These are phyloP conservation scores for Epicoccum nigrum DNA, from an alignment of 2,329 filamentous ascomycete species.

Conservation along the genomic window DNA sequence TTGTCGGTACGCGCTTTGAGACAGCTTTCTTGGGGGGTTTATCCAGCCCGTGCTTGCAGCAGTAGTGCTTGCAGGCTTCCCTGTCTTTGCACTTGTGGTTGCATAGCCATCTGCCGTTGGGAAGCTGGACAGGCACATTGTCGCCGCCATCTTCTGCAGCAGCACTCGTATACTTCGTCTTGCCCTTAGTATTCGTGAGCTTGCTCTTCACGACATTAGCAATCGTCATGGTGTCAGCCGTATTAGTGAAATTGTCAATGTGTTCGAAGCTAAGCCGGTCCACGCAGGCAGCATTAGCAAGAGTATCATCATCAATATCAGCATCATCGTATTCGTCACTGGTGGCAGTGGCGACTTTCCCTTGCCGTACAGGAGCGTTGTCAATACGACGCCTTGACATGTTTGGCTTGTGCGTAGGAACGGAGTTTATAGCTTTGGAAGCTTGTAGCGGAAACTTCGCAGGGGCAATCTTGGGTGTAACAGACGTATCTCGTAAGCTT, in stretches of 20 bases:
- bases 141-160: constrained; percentile 10
- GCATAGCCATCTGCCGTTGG: constrained; percentile 76
- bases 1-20: constrained; percentile 30
- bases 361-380: constrained; percentile 11
- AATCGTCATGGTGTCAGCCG: constrained; percentile 22
- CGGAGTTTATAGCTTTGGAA: constrained; percentile 4
- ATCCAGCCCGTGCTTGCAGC: constrained; percentile 73
- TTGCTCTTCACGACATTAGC: constrained; percentile 31
- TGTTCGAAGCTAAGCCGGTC: constrained; percentile 55
- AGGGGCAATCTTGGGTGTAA: constrained; percentile 57
- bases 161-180: constrained; percentile 7
- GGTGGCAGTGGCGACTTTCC: constrained; percentile 15
- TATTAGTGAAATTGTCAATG: constrained; percentile 58
- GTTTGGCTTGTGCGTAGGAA: constrained; percentile 29
- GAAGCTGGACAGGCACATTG: constrained; percentile 59
- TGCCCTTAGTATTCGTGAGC: constrained; percentile 9
- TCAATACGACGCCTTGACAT: constrained; percentile 41
- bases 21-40: constrained; percentile 60
- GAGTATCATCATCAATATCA: constrained; percentile 59
- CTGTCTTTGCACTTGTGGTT: constrained; percentile 73
- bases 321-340: constrained; percentile 61
- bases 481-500: constrained; percentile 59
- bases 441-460: constrained; percentile 51
- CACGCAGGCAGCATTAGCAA: constrained; percentile 52
- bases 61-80: constrained; percentile 70